phyloP scores from a whole-genome alignment of 129 eudicot species.

The Smallanthus sonchifolius region DNA sequence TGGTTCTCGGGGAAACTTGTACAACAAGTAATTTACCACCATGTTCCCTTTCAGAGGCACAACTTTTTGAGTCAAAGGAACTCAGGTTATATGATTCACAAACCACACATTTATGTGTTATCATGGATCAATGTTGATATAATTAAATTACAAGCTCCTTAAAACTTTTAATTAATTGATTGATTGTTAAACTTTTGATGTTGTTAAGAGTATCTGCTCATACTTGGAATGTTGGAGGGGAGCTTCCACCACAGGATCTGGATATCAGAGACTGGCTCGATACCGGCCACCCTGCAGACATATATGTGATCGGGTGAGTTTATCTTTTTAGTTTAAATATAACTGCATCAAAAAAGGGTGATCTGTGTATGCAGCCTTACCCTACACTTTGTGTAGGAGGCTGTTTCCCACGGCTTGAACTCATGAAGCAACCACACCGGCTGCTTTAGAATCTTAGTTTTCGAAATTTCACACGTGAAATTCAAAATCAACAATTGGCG shows the following conservation, averaged over 20 bases:
- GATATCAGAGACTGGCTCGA: slow-evolving; percentile 70
- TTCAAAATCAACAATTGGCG: no score
- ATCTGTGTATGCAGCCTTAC: no score
- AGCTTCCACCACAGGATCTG: slow-evolving; percentile 64
- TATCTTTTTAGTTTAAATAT: neutral
- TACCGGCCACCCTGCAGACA: slow-evolving; percentile 67
- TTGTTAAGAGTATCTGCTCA: slow-evolving; percentile 58
- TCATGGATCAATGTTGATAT: neutral
- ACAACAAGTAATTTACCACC: neutral
- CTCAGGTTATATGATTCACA: slow-evolving; percentile 45
- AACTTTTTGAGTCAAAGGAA: slow-evolving; percentile 54
- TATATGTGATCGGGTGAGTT: slow-evolving; percentile 80
- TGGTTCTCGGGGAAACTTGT: slow-evolving; percentile 15
- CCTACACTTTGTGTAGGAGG: no score
- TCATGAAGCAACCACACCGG: no score
- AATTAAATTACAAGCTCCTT: neutral
- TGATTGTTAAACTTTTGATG: neutral
- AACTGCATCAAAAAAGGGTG: neutral
- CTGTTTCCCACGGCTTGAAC: no score
- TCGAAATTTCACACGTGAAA: no score
- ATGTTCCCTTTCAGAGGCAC: no score
- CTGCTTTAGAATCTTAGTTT: no score
- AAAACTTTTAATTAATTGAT: neutral
- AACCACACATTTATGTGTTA: neutral
- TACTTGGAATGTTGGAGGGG: slow-evolving; percentile 91